phyloP scores from a whole-genome alignment of 257 asterid genomes.

The Cinchona pubescens region DNA sequence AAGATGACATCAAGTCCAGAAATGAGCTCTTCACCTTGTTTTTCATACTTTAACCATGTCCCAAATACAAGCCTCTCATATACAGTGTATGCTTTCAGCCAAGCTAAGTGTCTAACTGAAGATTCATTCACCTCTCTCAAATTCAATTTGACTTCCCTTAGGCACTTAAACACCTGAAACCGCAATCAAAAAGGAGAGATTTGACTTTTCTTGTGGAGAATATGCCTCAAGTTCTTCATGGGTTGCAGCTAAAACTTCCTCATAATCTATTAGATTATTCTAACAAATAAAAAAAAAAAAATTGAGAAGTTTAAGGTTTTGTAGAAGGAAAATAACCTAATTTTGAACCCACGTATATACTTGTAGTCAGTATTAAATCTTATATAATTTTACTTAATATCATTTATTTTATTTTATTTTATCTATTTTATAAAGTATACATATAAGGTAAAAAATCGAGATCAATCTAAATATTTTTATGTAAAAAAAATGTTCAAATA shows the following conservation, averaged over 20 bases:
- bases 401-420: too few species aligned
- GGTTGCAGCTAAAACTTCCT: slow-evolving; percentile 79
- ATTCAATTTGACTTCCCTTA: slow-evolving; percentile 80
- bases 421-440: too few species aligned
- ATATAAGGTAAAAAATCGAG: too few species aligned
- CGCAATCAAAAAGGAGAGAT: slow-evolving; percentile 71
- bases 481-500: too few species aligned
- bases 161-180: slow-evolving; percentile 93
- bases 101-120: slow-evolving; percentile 85
- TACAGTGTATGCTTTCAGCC: slow-evolving; percentile 64
- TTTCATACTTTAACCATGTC: slow-evolving; percentile 92
- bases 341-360: too few species aligned
- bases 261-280: too few species aligned
- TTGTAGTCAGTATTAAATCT: too few species aligned
- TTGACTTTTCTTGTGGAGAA: slow-evolving; percentile 57
- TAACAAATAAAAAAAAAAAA: too few species aligned
- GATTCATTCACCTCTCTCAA: slow-evolving; percentile 97
- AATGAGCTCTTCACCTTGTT: slow-evolving; percentile 75
- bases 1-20: slow-evolving; percentile 71
- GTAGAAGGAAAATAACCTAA: too few species aligned
- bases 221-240: slow-evolving; percentile 96
- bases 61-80: slow-evolving; percentile 82
- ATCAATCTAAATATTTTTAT: too few species aligned
- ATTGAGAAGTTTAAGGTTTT: too few species aligned
- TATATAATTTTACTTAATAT: too few species aligned